Percentiles rank a stretch among this genome's conserved stretches.
Evolutionary conservation across 345 rosid species (phyloP).

Genomic region (Lagerstroemia speciosa): DNA sequence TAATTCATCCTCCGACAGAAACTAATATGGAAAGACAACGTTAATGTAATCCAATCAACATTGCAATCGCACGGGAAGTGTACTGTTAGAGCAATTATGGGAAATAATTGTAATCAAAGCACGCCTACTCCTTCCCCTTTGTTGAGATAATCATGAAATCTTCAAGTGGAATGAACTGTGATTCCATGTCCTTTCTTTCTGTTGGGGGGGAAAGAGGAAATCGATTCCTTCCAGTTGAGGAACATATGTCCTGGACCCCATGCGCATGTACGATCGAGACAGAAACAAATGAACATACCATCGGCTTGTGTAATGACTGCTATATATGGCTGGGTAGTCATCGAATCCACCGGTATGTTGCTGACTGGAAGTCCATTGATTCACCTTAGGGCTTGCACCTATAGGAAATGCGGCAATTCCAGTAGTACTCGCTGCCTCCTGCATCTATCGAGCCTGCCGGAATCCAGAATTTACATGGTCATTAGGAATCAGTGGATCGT

Average conservation of each 20-base stretch:
- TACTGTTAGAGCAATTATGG: constrained; percentile 4
- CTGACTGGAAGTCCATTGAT: neutral
- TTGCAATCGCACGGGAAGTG: neutral
- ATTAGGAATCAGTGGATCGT: too few species aligned
- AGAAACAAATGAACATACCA: too few species aligned
- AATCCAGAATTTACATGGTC: too few species aligned
- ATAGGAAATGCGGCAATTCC: too few species aligned
- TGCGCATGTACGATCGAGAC: neutral
- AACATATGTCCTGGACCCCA: too few species aligned
- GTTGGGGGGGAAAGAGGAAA: neutral
- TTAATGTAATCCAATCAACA: neutral
- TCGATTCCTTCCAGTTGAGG: too few species aligned
- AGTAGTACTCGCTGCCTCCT: too few species aligned
- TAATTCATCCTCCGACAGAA: neutral
- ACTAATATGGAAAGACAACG: neutral
- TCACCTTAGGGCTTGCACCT: neutral
- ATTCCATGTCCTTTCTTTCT: neutral
- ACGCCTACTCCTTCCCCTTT: neutral
- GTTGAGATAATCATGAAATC: constrained; percentile 3
- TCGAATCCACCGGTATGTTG: neutral
- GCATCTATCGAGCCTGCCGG: too few species aligned
- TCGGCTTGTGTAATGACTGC: too few species aligned
- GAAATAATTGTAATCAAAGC: neutral
- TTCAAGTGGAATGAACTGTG: constrained; percentile 9
- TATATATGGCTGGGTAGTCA: neutral